Conservation (phyloP, 2,329 filamentous ascomycete genomes). For the Fusarium succisae region DNA sequence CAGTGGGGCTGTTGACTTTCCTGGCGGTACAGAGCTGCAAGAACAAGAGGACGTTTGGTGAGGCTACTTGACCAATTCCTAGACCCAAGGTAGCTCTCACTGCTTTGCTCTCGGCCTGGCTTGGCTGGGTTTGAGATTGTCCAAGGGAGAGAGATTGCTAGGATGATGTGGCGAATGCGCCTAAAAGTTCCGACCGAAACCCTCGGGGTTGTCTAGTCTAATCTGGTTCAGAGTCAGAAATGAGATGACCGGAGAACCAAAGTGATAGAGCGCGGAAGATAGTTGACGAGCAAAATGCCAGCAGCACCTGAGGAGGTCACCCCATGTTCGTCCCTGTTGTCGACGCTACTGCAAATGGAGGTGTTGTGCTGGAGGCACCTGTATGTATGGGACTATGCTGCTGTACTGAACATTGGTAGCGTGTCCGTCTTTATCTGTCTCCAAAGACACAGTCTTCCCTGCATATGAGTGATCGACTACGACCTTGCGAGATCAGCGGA, state of each 20-base stretch:
- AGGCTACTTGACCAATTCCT: slow-evolving; percentile 12
- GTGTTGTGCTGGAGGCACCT: slow-evolving; percentile 3
- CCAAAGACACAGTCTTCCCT: slow-evolving; percentile 23
- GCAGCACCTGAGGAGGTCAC: slow-evolving; percentile 23
- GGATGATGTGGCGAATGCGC: slow-evolving; percentile 28
- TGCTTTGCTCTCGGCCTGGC: slow-evolving; percentile 17
- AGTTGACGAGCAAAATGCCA: slow-evolving; percentile 14
- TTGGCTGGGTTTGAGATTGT: slow-evolving; percentile 31
- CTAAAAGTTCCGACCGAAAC: slow-evolving; percentile 38
- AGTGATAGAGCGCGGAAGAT: slow-evolving; percentile 12
- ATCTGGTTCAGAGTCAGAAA: slow-evolving; percentile 15
- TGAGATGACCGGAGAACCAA: slow-evolving; percentile 14
- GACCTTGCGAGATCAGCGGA: slow-evolving; percentile 34
- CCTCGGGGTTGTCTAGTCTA: slow-evolving; percentile 25
- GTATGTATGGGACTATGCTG: neutral
- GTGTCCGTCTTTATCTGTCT: slow-evolving; percentile 19
- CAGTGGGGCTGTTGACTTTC: slow-evolving; percentile 20
- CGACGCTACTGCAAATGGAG: slow-evolving; percentile 31
- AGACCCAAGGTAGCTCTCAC: slow-evolving; percentile 7
- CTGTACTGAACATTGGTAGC: slow-evolving; percentile 7
- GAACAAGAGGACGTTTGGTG: slow-evolving; percentile 16
- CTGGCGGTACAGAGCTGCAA: slow-evolving; percentile 14
- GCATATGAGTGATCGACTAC: slow-evolving; percentile 33
- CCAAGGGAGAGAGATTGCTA: slow-evolving; percentile 30
- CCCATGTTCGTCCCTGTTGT: slow-evolving; percentile 23